A percentile compares a stretch with the other conserved stretches of the same genome.
phyloP scores from a whole-genome alignment of 2,329 filamentous ascomycete species.

The Trichoderma sp. region DNA sequence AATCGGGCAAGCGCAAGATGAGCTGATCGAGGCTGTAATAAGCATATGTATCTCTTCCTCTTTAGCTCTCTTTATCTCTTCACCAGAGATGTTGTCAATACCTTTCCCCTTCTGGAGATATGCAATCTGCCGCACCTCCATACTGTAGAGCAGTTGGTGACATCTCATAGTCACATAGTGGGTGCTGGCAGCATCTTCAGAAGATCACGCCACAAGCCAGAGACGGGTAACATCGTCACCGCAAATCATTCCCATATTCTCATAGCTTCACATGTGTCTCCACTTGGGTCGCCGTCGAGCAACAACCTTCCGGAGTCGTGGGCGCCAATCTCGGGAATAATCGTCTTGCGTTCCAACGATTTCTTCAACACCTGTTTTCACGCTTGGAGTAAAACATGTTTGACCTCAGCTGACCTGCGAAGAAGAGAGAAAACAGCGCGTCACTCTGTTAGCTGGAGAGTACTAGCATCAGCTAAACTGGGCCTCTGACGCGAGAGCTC shows the following conservation, averaged over 20 bases:
- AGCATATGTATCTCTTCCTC: background rate
- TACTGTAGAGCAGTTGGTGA: background rate
- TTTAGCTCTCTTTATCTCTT: background rate
- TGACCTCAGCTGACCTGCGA: constrained; percentile 12
- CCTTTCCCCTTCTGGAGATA: background rate
- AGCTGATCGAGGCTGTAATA: background rate
- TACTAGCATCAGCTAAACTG: background rate
- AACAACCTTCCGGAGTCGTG: background rate
- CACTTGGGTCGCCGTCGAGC: background rate
- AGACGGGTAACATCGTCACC: background rate
- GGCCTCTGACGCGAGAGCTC: constrained; percentile 6
- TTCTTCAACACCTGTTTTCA: background rate
- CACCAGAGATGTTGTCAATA: background rate
- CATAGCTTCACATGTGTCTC: background rate
- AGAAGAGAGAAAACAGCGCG: constrained; percentile 5
- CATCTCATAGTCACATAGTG: background rate
- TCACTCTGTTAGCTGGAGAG: background rate
- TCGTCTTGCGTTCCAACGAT: background rate
- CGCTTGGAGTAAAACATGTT: background rate
- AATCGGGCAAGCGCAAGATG: background rate
- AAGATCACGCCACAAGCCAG: constrained; percentile 1
- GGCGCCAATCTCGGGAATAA: background rate
- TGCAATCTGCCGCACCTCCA: background rate
- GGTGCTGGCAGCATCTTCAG: background rate
- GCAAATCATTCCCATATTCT: background rate